These are phyloP conservation scores for Acorus gramineus DNA, from an alignment of 106 monocot species.

Conservation along the genomic window DNA sequence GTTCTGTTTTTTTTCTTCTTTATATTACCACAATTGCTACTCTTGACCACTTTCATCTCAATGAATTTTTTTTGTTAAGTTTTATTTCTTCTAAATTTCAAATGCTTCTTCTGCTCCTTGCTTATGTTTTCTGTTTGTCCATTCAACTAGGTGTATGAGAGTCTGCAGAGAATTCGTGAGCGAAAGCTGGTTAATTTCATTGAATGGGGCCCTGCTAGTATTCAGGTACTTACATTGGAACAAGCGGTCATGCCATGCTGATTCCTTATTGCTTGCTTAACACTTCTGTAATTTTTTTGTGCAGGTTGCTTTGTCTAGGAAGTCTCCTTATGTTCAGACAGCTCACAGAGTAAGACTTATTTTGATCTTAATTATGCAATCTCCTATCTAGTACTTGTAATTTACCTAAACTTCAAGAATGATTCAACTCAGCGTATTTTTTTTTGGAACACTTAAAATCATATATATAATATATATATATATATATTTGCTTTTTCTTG, in stretches of 20 bases:
- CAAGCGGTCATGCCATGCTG: not conserved
- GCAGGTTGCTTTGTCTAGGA: conserved; percentile 96
- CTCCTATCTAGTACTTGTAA: no score
- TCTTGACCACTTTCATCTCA: no score
- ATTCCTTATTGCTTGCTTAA: not conserved
- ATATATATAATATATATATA: no score
- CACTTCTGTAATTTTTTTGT: not conserved
- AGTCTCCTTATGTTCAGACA: conserved; percentile 95
- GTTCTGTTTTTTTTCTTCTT: no score
- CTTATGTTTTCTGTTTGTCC: not conserved
- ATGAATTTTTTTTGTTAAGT: no score
- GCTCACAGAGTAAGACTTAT: conserved; percentile 69
- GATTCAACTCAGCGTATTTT: no score
- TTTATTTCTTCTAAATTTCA: not conserved
- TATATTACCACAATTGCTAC: no score
- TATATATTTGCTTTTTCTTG: no score
- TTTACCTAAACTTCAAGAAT: no score
- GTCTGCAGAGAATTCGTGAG: conserved; percentile 92
- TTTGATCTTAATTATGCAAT: not conserved
- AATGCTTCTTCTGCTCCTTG: not conserved
- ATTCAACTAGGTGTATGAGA: conserved; percentile 78
- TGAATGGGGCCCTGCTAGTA: conserved; percentile 99
- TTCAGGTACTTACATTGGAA: conserved; percentile 45
- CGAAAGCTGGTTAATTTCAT: conserved; percentile 99
- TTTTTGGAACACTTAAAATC: no score